Evolutionary conservation across 2,329 filamentous ascomycete genomes (phyloP).

Genomic region (Sporothrix mexicana): DNA sequence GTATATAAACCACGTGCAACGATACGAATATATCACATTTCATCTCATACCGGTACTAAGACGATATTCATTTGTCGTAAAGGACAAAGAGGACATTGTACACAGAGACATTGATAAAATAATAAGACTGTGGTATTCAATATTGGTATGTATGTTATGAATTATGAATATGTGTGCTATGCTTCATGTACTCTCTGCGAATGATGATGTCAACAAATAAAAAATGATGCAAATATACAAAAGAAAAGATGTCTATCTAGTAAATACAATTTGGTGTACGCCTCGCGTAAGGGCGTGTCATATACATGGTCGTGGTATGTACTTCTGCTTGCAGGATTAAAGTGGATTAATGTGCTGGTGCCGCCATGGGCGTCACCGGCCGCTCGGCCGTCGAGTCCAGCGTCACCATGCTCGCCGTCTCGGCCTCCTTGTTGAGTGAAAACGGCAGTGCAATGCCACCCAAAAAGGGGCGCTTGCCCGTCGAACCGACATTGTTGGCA

Average conservation of each 20-base stretch:
- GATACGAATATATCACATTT: conserved; percentile 16
- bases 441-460: conserved; percentile 76
- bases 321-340: too few species aligned
- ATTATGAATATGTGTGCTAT: background rate
- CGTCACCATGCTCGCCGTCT: conserved; percentile 74
- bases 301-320: background rate
- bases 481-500: conserved; percentile 51
- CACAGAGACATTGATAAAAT: too few species aligned
- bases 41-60: too few species aligned
- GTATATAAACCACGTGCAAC: background rate
- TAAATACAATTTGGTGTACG: background rate
- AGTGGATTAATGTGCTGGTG: background rate
- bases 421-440: conserved; percentile 66
- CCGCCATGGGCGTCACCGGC: background rate
- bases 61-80: too few species aligned
- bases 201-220: background rate
- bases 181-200: background rate
- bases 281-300: background rate
- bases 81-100: too few species aligned
- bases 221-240: background rate
- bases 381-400: conserved; percentile 52
- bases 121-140: too few species aligned
- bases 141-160: background rate
- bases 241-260: background rate
- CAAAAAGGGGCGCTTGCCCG: conserved; percentile 68